These are phyloP conservation scores for Trichoderma koningiopsis DNA, from an alignment of 2,329 filamentous ascomycete species.

Conservation along the genomic window DNA sequence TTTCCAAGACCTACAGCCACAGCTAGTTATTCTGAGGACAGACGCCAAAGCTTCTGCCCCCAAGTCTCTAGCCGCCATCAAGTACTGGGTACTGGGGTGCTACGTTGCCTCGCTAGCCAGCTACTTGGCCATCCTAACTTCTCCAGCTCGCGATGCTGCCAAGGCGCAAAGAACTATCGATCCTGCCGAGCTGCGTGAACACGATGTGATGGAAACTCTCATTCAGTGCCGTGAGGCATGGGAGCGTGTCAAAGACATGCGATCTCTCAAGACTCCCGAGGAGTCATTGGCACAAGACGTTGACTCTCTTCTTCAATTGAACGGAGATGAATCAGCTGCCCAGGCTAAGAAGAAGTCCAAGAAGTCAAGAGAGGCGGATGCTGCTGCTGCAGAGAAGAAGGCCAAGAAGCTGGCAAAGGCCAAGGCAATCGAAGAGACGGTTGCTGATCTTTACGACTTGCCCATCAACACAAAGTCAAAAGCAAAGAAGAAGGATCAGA, in stretches of 20 bases:
- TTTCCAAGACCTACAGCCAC: conserved; percentile 70
- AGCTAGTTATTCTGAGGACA: conserved; percentile 60
- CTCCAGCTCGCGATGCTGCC: conserved; percentile 64
- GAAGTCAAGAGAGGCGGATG: conserved; percentile 30
- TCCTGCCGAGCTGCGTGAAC: conserved; percentile 80
- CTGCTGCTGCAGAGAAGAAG: conserved; percentile 36
- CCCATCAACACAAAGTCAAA: conserved; percentile 53
- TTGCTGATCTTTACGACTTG: conserved; percentile 71
- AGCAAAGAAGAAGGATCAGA: conserved; percentile 40
- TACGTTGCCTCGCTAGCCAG: conserved; percentile 86
- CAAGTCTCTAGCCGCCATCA: conserved; percentile 64
- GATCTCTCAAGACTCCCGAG: conserved; percentile 47
- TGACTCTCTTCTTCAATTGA: conserved; percentile 29
- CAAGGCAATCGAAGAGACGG: conserved; percentile 67
- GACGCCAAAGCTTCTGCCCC: conserved; percentile 55
- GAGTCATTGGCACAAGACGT: conserved; percentile 37
- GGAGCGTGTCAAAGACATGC: conserved; percentile 71
- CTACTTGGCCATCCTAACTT: conserved; percentile 94
- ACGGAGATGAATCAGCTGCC: conserved; percentile 30
- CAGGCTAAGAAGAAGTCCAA: conserved; percentile 37
- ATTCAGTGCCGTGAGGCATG: conserved; percentile 80
- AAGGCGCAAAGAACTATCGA: conserved; percentile 63
- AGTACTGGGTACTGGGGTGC: conserved; percentile 78
- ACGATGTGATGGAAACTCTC: conserved; percentile 86
- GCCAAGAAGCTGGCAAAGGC: conserved; percentile 50